Conservation (phyloP, 2,329 filamentous ascomycete genomes). For the Arthrobotrys conoides region DNA sequence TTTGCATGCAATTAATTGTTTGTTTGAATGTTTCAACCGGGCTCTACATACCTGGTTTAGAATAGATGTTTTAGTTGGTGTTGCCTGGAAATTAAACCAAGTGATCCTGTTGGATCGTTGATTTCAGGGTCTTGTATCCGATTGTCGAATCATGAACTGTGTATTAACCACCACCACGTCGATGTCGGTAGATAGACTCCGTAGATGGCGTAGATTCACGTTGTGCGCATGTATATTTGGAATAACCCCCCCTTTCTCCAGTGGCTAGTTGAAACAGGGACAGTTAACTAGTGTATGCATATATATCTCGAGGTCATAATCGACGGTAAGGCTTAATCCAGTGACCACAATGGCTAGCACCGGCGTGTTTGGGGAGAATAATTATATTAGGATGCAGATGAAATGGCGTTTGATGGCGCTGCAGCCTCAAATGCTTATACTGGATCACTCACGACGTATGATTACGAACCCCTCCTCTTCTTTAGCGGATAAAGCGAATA, state of each 20-base stretch:
- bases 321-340: neutral
- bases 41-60: conserved; percentile 23
- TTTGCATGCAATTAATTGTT: conserved; percentile 34
- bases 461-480: neutral
- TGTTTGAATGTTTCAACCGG: conserved; percentile 37
- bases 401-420: conserved; percentile 49
- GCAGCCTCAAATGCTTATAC: conserved; percentile 56
- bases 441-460: conserved; percentile 9
- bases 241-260: conserved; percentile 2
- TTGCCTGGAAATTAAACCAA: conserved; percentile 40
- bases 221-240: conserved; percentile 23
- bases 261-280: conserved; percentile 2
- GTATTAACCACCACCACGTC: conserved; percentile 6
- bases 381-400: conserved; percentile 14
- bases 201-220: conserved; percentile 13
- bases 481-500: neutral
- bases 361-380: neutral
- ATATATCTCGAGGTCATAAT: neutral
- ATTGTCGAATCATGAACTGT: conserved; percentile 37
- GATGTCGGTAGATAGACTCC: conserved; percentile 28
- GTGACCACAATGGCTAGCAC: conserved; percentile 24
- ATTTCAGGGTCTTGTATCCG: conserved; percentile 33
- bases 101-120: conserved; percentile 18
- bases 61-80: conserved; percentile 17
- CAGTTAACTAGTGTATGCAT: neutral